Evolutionary conservation across 768 basidiomycete genomes (phyloP), one percentile per base, ranked within the genome.

Genomic region (Tulasnella sp.): DNA sequence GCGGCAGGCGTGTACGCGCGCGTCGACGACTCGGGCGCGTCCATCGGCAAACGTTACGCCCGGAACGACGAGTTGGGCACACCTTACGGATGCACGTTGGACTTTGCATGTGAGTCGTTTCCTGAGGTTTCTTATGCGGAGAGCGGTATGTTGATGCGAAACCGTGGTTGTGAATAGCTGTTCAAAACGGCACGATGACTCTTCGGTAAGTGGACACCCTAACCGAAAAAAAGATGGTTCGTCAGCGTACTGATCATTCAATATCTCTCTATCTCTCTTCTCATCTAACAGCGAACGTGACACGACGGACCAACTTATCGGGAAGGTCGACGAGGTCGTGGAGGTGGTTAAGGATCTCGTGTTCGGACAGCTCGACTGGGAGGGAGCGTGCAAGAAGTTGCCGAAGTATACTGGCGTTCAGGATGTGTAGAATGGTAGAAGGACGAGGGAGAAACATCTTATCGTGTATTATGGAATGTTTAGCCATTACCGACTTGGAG

Each of bases 31-130:
- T 98, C 95, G 29, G 92, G 90, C 76, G 89, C 91, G 39, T 90
- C 93, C 8, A 98, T 98, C 78, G 97, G 97, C 47, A 95, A 92
- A 82, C 94, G 96, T 16, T 98, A 98, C 81, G 89, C 97, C 14
- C 88, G 97, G 73, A 99, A 98, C 81, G 97, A 99, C 81, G 97
- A 98, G 82, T 86, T 99, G 62, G 97, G 97, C 75, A 98, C 97
- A 36, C 97, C 97, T 1, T 99, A 90, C 80, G 97, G 96, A 66
- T 85, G 96, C 72, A 99, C 97, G 1, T 85, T 98, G 71, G 96
- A 98, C 81, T 98, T 98, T 82, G 97, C 95, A 6, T 88, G 89
- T 90, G 76, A 78, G 87, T 83, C 59, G 62, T 67, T 71, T 70
- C 6, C 34, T 16, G 11, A 41, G 5, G 26, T 37, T n/a, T 40